Evolutionary conservation across 164 flowering plant genomes (phyloP).

Genomic region (Aristolochia californica): DNA sequence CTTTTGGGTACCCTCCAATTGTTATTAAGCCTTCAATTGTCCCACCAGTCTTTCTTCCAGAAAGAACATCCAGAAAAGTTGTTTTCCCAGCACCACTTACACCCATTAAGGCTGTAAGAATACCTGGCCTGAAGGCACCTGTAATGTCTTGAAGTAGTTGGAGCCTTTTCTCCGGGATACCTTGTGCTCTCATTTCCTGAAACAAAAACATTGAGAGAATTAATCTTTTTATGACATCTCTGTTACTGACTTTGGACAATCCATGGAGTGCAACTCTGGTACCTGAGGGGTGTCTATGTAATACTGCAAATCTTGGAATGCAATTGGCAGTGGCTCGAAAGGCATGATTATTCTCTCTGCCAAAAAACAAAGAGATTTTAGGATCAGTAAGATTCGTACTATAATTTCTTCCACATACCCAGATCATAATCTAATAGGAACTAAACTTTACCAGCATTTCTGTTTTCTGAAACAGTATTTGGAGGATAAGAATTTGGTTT

Average conservation of each 20-base stretch:
- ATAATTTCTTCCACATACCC: no score
- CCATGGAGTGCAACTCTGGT: slow-evolving; percentile 6
- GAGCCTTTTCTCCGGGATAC: slow-evolving; percentile 43
- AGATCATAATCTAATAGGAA: background rate
- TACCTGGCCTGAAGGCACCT: slow-evolving; percentile 64
- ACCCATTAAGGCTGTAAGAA: slow-evolving; percentile 82
- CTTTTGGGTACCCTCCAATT: slow-evolving; percentile 67
- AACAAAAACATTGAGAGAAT: no score
- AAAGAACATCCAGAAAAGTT: slow-evolving; percentile 73
- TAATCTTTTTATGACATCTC: no score
- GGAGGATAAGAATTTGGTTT: slow-evolving; percentile 4
- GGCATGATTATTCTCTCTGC: slow-evolving; percentile 52
- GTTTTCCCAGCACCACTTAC: slow-evolving; percentile 89
- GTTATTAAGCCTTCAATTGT: slow-evolving; percentile 54
- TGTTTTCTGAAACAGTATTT: slow-evolving; percentile 8
- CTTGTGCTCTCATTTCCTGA: slow-evolving; percentile 66
- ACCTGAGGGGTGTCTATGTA: slow-evolving; percentile 54
- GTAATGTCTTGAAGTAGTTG: slow-evolving; percentile 59
- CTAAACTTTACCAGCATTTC: slow-evolving; percentile 20
- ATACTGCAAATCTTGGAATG: slow-evolving; percentile 54
- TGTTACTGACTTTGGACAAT: no score
- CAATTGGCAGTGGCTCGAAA: slow-evolving; percentile 44
- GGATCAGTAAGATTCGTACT: background rate
- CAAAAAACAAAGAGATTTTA: background rate
- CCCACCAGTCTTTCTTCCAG: slow-evolving; percentile 82